A percentile compares a stretch with the other conserved stretches of the same genome.
phyloP scores from a whole-genome alignment of 176 grass and related monocot genomes.

The Aegilops speltoides region DNA sequence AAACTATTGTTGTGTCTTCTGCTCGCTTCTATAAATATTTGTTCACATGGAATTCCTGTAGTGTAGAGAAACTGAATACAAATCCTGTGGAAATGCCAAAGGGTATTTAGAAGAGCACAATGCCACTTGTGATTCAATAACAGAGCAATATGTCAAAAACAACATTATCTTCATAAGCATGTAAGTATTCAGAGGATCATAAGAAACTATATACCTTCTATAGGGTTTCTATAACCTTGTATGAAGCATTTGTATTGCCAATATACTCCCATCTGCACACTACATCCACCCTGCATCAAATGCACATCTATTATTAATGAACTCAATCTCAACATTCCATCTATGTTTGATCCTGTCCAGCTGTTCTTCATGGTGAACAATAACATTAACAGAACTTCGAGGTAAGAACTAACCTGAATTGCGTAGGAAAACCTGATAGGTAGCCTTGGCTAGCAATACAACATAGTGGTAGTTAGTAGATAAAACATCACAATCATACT shows the following conservation, averaged over 20 bases:
- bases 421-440: background rate
- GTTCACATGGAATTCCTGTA: background rate
- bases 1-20: background rate
- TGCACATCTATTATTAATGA: background rate
- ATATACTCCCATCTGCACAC: background rate
- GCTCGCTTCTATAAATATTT: background rate
- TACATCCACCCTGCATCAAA: background rate
- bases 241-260: background rate
- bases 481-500: background rate
- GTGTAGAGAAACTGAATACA: background rate
- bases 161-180: constrained; percentile 12
- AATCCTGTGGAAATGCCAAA: background rate
- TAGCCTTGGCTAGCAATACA: constrained; percentile 4
- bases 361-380: background rate
- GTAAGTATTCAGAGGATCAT: background rate
- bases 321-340: background rate
- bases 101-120: background rate
- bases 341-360: background rate
- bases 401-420: constrained; percentile 11
- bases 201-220: background rate
- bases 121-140: background rate
- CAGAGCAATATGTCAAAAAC: background rate
- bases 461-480: background rate
- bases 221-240: background rate
- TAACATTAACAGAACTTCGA: background rate